Percentiles rank a stretch among this genome's conserved stretches.
Conservation (phyloP, 2,329 filamentous ascomycete genomes). For the Alternaria rosae region DNA sequence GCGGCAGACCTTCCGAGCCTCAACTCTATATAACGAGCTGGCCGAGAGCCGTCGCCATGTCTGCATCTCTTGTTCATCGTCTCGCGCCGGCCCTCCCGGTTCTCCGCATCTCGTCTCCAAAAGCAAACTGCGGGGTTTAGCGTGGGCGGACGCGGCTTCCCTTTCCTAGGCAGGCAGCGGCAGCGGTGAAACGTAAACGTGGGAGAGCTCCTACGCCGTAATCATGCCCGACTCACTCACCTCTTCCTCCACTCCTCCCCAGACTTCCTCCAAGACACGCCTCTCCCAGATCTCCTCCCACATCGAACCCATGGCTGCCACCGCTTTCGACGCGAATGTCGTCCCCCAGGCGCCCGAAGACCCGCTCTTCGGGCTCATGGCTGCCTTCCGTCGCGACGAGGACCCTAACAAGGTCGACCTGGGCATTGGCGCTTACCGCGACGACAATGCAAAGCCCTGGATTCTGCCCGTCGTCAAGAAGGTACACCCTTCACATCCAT, state of each 20-base stretch:
- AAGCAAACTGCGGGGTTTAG: slow-evolving; percentile 37
- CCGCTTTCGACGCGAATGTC: slow-evolving; percentile 76
- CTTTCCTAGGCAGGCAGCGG: slow-evolving; percentile 4
- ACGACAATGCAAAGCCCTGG: slow-evolving; percentile 96
- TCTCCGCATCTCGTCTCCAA: slow-evolving; percentile 28
- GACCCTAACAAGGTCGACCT: slow-evolving; percentile 86
- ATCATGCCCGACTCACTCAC: slow-evolving; percentile 34
- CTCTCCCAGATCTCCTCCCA: slow-evolving; percentile 70
- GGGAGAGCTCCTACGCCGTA: slow-evolving; percentile 23
- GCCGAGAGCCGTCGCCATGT: slow-evolving; percentile 15
- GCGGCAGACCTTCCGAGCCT: slow-evolving; percentile 11
- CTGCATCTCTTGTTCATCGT: slow-evolving; percentile 12
- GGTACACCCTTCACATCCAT: slow-evolving; percentile 70
- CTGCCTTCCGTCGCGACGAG: slow-evolving; percentile 82
- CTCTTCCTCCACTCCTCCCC: slow-evolving; percentile 21
- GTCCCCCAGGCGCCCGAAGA: slow-evolving; percentile 95
- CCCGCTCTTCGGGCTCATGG: slow-evolving; percentile 90
- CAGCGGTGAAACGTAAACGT: slow-evolving; percentile 36
- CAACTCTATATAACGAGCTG: slow-evolving; percentile 22
- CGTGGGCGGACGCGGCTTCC: slow-evolving; percentile 26
- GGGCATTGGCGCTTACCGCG: slow-evolving; percentile 93
- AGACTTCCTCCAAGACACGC: slow-evolving; percentile 46
- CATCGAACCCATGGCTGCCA: slow-evolving; percentile 69
- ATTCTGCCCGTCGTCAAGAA: slow-evolving; percentile 95
- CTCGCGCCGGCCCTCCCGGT: slow-evolving; percentile 12